Conservation (phyloP, 1,284 basidiomycete species). For the Amylostereum areolatum region DNA sequence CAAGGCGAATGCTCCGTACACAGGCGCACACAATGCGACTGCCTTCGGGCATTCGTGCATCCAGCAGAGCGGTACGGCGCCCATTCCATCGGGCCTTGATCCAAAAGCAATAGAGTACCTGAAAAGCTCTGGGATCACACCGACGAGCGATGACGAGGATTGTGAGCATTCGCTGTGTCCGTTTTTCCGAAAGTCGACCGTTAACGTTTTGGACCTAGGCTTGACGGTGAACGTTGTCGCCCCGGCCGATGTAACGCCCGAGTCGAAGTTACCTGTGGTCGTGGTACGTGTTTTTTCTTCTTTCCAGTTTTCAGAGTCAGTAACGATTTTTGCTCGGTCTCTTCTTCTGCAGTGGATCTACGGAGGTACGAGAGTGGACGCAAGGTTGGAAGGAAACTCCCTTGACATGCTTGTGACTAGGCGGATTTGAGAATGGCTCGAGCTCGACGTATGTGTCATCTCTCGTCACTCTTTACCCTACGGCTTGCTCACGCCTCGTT, state of each 20-base stretch:
- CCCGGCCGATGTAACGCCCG: neutral
- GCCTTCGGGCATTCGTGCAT: neutral
- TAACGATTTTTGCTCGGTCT: neutral
- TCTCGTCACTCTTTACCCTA: neutral
- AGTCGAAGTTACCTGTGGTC: neutral
- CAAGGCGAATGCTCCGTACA: neutral
- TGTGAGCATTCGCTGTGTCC: neutral
- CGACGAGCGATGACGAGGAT: neutral
- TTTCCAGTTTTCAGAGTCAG: no score
- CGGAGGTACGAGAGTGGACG: slow-evolving; percentile 16
- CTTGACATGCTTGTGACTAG: slow-evolving; percentile 7
- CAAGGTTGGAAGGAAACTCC: neutral
- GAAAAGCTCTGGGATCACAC: neutral
- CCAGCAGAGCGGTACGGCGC: neutral
- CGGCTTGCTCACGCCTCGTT: neutral
- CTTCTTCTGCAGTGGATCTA: slow-evolving; percentile 12
- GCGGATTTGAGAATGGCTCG: slow-evolving; percentile 27
- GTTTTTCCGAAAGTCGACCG: neutral
- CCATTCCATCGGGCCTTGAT: neutral
- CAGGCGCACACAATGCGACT: slow-evolving; percentile 1
- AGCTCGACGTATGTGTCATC: slow-evolving; percentile 5
- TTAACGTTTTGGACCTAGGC: neutral
- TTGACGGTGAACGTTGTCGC: neutral
- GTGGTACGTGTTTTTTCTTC: neutral
- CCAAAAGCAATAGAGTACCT: neutral